Percentiles rank a stretch among this genome's conserved stretches.
These are phyloP conservation scores for Serendipita sp. DNA, from an alignment of 768 basidiomycete species.

Conservation along the genomic window DNA sequence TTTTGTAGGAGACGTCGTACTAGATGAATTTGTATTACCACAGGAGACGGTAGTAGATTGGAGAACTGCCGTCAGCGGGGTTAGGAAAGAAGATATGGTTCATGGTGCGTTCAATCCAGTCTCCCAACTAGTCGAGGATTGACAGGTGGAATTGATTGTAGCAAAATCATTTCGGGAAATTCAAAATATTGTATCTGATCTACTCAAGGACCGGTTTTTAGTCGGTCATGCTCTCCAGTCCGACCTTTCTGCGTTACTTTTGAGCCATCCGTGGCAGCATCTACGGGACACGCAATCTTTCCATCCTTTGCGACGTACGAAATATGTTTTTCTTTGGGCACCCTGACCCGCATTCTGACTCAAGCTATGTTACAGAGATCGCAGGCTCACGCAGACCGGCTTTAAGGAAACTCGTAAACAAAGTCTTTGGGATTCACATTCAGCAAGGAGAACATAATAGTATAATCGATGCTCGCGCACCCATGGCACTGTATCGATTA, in stretches of 20 bases:
- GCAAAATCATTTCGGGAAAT: slow-evolving; percentile 67
- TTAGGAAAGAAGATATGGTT: slow-evolving; percentile 58
- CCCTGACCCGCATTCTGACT: neutral
- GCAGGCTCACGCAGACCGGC: slow-evolving; percentile 52
- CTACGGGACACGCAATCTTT: slow-evolving; percentile 58
- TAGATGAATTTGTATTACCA: slow-evolving; percentile 79
- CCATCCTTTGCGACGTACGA: slow-evolving; percentile 23
- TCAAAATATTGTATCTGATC: slow-evolving; percentile 57
- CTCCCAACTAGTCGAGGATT: neutral
- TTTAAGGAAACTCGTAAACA: slow-evolving; percentile 60
- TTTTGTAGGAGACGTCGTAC: slow-evolving; percentile 57
- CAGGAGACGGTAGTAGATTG: slow-evolving; percentile 85
- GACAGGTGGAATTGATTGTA: slow-evolving; percentile 15
- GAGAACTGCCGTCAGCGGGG: slow-evolving; percentile 76
- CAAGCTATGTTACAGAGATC: slow-evolving; percentile 32
- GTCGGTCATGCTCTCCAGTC: slow-evolving; percentile 87
- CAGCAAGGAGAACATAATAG: slow-evolving; percentile 84
- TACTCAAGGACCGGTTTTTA: slow-evolving; percentile 63
- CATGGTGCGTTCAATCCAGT: slow-evolving; percentile 29
- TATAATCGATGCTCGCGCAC: slow-evolving; percentile 84
- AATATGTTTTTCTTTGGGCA: neutral
- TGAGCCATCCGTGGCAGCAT: slow-evolving; percentile 49
- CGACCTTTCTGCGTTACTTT: slow-evolving; percentile 61
- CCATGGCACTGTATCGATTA: slow-evolving; percentile 83
- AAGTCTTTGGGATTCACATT: slow-evolving; percentile 65